phyloP scores from a whole-genome alignment of 768 basidiomycete genomes.

The Solioccasus polychromus region DNA sequence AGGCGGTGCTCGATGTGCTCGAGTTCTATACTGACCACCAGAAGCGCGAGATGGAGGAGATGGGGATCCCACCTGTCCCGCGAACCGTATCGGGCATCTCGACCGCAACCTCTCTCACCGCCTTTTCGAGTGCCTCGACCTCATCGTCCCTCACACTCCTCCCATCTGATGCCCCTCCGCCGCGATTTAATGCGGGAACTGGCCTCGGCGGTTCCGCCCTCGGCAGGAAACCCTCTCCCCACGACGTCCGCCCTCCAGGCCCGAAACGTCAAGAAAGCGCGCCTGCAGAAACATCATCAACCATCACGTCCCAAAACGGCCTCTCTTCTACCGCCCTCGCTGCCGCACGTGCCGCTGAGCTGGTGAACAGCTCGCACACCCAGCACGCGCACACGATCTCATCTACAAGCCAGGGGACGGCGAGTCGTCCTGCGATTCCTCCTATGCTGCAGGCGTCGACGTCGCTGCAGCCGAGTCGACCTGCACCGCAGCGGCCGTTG shows the following conservation, averaged over 20 bases:
- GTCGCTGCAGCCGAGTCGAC: conserved; percentile 53
- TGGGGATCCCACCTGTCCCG: conserved; percentile 33
- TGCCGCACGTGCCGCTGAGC: conserved; percentile 59
- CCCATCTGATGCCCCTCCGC: conserved; percentile 45
- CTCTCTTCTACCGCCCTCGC: conserved; percentile 44
- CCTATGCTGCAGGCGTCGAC: conserved; percentile 27
- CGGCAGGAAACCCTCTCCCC: conserved; percentile 41
- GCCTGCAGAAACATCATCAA: conserved; percentile 31
- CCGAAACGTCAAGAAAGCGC: conserved; percentile 48
- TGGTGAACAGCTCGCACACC: conserved; percentile 53
- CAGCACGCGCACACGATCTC: conserved; percentile 41
- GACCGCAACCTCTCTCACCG: conserved; percentile 29
- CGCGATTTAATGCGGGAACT: conserved; percentile 88
- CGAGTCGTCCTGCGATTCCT: conserved; percentile 28
- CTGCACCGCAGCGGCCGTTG: conserved; percentile 68
- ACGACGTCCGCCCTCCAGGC: conserved; percentile 33
- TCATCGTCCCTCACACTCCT: conserved; percentile 36
- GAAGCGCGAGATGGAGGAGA: conserved; percentile 85
- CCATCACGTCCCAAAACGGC: conserved; percentile 32
- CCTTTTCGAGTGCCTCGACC: conserved; percentile 24
- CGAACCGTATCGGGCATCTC: conserved; percentile 22
- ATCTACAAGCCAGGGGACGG: conserved; percentile 27
- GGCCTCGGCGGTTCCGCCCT: conserved; percentile 74
- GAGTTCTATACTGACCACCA: conserved; percentile 99
- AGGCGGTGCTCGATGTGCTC: conserved; percentile 94